phyloP scores from a whole-genome alignment of 2,329 filamentous ascomycete genomes.

The Daldinia sp. region DNA sequence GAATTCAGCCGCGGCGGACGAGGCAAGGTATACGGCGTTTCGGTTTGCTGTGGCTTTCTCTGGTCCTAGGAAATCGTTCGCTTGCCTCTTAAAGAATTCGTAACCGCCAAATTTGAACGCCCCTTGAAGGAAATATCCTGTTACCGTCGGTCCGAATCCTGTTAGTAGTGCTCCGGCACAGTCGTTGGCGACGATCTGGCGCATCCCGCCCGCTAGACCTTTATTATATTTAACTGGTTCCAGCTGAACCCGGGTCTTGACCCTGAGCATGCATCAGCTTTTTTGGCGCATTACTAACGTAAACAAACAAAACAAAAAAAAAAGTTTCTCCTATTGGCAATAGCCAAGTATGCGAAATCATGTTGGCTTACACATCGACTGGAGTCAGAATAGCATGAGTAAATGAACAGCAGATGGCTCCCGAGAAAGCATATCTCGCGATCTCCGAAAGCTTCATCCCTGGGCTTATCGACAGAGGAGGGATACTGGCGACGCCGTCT shows the following conservation, averaged over 20 bases:
- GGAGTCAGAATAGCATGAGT: conserved; percentile 41
- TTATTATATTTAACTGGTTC: conserved; percentile 40
- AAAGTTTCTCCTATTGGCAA: conserved; percentile 5
- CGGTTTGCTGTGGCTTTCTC: conserved; percentile 38
- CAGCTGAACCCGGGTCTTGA: conserved; percentile 42
- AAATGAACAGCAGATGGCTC: conserved; percentile 41
- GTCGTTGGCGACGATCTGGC: conserved; percentile 36
- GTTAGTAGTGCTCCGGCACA: conserved; percentile 39
- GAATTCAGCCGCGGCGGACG: conserved; percentile 41
- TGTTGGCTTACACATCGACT: conserved; percentile 40
- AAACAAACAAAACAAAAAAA: too few relatives aligned
- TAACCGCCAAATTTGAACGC: conserved; percentile 43
- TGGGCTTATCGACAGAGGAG: conserved; percentile 19
- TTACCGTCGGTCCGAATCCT: conserved; percentile 40
- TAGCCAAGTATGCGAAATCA: conserved; percentile 22
- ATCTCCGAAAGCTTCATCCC: conserved; percentile 31
- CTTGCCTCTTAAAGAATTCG: conserved; percentile 41
- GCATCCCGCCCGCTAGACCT: conserved; percentile 38
- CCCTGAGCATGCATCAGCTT: conserved; percentile 33
- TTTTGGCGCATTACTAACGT: neutral
- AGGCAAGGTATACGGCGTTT: conserved; percentile 38
- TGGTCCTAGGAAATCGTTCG: conserved; percentile 38
- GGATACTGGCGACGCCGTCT: conserved; percentile 20
- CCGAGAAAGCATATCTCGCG: conserved; percentile 40
- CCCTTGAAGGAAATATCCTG: conserved; percentile 42